These are phyloP conservation scores for Berberis thunbergii DNA, from an alignment of 164 flowering plant species.

Conservation along the genomic window DNA sequence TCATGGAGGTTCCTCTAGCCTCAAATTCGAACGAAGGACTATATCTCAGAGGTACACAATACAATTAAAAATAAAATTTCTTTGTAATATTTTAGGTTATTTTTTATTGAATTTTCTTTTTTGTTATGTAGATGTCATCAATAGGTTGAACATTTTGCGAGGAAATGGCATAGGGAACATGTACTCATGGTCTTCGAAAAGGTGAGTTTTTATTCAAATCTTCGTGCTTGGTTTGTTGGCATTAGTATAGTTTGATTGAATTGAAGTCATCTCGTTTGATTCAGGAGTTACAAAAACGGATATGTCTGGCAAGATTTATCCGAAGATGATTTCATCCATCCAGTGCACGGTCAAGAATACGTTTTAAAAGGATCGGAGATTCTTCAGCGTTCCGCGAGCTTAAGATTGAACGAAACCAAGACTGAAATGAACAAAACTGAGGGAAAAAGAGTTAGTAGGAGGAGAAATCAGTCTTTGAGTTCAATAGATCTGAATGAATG, in stretches of 20 bases:
- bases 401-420: neutral
- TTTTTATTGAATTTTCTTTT: too few species aligned
- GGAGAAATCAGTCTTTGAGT: too few species aligned
- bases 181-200: conserved; percentile 89
- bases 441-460: too few species aligned
- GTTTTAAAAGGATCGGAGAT: conserved; percentile 93
- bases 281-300: conserved; percentile 36
- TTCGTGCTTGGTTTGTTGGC: too few species aligned
- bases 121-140: conserved; percentile 54
- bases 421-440: too few species aligned
- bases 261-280: too few species aligned
- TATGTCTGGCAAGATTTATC: conserved; percentile 92
- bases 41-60: conserved; percentile 31
- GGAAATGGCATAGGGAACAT: conserved; percentile 72
- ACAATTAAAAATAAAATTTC: too few species aligned
- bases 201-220: conserved; percentile 15
- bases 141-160: conserved; percentile 58
- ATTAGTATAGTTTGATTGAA: too few species aligned
- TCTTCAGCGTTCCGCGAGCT: conserved; percentile 17
- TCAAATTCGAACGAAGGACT: conserved; percentile 57
- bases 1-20: conserved; percentile 74
- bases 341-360: conserved; percentile 81
- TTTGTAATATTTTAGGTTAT: too few species aligned
- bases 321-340: conserved; percentile 74
- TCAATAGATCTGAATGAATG: too few species aligned